Conservation (phyloP, 2,329 filamentous ascomycete genomes). For the Berkeleyomyces basicola region DNA sequence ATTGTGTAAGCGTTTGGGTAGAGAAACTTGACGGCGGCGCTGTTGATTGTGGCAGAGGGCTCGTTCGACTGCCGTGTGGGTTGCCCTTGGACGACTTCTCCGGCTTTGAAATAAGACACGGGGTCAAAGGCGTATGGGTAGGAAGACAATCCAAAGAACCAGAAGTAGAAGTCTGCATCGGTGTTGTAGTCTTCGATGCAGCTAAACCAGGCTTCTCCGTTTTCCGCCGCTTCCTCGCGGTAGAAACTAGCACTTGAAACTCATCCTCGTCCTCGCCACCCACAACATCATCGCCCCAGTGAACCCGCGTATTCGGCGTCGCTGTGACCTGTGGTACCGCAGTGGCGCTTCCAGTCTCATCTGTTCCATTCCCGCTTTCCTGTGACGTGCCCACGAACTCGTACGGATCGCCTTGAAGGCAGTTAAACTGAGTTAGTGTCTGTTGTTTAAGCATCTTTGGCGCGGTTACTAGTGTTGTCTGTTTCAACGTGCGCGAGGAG, state of each 20-base stretch:
- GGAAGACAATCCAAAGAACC: background rate
- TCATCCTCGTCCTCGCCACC: background rate
- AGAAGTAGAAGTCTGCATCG: background rate
- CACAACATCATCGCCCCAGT: background rate
- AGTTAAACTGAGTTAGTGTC: slow-evolving; percentile 25
- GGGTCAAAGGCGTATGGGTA: background rate
- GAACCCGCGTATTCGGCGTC: background rate
- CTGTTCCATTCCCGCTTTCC: background rate
- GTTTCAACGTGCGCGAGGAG: no score
- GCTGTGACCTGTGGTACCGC: background rate
- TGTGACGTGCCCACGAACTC: background rate
- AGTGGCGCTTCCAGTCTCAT: no score
- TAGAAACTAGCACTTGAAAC: slow-evolving; percentile 14
- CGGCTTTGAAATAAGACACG: background rate
- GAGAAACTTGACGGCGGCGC: slow-evolving; percentile 20
- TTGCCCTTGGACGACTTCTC: slow-evolving; percentile 21
- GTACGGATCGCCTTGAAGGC: background rate
- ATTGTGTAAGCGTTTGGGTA: slow-evolving; percentile 28
- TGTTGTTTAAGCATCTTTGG: slow-evolving; percentile 21
- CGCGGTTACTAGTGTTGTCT: background rate
- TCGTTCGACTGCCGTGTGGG: slow-evolving; percentile 1
- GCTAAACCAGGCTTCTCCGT: slow-evolving; percentile 5
- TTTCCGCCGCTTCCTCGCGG: slow-evolving; percentile 15
- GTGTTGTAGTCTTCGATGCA: slow-evolving; percentile 13
- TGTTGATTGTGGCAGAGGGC: background rate